A percentile compares a stretch with the other conserved stretches of the same genome.
phyloP scores from a whole-genome alignment of 257 asterid genomes.

The Cynanchum wilfordii region DNA sequence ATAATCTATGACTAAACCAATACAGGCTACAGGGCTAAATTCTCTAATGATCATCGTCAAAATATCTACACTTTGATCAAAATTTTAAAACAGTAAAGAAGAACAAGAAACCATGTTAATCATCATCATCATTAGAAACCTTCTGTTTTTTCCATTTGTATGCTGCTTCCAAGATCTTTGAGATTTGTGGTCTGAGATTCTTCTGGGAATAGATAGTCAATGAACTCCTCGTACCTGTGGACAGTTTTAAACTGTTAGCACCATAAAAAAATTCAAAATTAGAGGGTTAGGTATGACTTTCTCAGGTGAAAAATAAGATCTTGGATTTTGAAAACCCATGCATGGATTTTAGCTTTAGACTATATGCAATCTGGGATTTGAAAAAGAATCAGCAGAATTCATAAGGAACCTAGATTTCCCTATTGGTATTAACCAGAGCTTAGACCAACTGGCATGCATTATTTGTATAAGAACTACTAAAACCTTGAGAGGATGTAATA shows the following conservation, averaged over 20 bases:
- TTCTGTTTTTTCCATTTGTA: slow-evolving; percentile 90
- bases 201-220: slow-evolving; percentile 88
- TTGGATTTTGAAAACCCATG: too few relatives aligned
- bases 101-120: too few relatives aligned
- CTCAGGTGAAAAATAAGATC: neutral
- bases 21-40: too few relatives aligned
- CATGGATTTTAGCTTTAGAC: neutral
- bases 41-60: too few relatives aligned
- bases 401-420: neutral
- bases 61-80: neutral
- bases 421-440: neutral
- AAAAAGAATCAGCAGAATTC: neutral
- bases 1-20: too few relatives aligned
- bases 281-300: neutral
- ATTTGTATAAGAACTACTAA: neutral
- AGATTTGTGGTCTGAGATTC: slow-evolving; percentile 66
- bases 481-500: neutral
- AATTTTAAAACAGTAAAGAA: too few relatives aligned
- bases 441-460: neutral
- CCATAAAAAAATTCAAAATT: neutral
- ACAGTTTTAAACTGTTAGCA: slow-evolving; percentile 22
- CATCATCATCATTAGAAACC: slow-evolving; percentile 42
- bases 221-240: slow-evolving; percentile 87
- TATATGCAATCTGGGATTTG: neutral
- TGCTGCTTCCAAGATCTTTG: slow-evolving; percentile 86